phyloP scores from a whole-genome alignment of 2,329 filamentous ascomycete genomes.

The Scedosporium dehoogii region DNA sequence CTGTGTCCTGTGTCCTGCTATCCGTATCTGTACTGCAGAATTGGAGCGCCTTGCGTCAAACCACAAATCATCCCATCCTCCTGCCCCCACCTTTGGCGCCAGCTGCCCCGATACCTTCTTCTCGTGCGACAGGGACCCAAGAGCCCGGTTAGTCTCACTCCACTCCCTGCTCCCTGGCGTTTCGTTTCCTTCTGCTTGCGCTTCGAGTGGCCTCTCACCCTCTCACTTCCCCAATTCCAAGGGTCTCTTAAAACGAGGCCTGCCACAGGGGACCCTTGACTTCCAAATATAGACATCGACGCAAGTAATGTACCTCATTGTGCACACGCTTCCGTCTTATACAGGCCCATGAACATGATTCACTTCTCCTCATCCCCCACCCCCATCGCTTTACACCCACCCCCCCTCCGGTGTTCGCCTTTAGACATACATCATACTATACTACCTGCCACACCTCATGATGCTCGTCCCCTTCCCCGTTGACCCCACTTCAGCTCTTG shows the following conservation, averaged over 20 bases:
- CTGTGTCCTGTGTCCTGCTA: too few relatives aligned
- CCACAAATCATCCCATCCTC: background rate
- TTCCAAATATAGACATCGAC: background rate
- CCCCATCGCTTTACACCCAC: background rate
- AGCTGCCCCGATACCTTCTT: background rate
- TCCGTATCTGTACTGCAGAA: too few relatives aligned
- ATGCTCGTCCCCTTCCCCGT: background rate
- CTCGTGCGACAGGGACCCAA: background rate
- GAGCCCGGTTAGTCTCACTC: background rate
- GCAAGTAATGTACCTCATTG: background rate
- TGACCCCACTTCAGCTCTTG: background rate
- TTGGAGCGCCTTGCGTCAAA: background rate
- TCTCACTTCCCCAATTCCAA: background rate
- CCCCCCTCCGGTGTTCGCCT: too few relatives aligned
- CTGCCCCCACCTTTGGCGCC: background rate
- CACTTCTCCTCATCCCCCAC: too few relatives aligned
- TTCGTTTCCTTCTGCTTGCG: background rate
- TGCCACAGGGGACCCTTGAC: background rate
- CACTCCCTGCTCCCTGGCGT: background rate
- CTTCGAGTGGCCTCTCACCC: background rate
- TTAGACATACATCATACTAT: background rate
- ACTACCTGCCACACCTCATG: background rate
- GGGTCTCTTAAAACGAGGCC: background rate
- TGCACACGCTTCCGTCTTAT: background rate
- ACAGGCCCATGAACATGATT: background rate